Evolutionary conservation across 208 protist species (phyloP).

Genomic region (Crithidia mellificae): DNA sequence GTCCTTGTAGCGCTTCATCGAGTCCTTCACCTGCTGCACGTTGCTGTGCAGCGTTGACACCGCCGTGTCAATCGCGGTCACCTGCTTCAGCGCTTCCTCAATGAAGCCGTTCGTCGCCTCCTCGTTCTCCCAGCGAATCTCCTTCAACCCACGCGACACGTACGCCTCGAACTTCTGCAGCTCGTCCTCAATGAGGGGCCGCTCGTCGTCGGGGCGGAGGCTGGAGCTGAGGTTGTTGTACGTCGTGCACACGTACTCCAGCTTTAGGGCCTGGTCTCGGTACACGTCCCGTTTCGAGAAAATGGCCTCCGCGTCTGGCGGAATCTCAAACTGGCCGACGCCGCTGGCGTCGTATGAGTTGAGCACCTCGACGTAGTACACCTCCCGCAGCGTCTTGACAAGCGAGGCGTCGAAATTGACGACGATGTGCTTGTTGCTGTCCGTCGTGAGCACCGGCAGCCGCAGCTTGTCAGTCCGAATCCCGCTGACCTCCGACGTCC

Average conservation of each 20-base stretch:
- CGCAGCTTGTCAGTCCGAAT: constrained; percentile 95
- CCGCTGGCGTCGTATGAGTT: constrained; percentile 79
- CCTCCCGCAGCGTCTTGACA: constrained; percentile 95
- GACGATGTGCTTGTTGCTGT: constrained; percentile 52
- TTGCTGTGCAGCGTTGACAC: constrained; percentile 91
- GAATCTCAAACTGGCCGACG: constrained; percentile 78
- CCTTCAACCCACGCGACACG: constrained; percentile 65
- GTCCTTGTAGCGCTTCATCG: constrained; percentile 77
- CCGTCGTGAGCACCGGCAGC: constrained; percentile 86
- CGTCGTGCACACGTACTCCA: constrained; percentile 92
- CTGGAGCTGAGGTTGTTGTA: constrained; percentile 94
- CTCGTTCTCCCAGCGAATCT: constrained; percentile 92
- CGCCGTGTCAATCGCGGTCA: constrained; percentile 82
- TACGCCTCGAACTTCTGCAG: constrained; percentile 87
- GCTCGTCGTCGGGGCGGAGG: constrained; percentile 91
- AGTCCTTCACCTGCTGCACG: constrained; percentile 80
- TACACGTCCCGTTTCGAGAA: constrained; percentile 92
- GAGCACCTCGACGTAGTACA: constrained; percentile 95
- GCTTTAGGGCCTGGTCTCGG: constrained; percentile 90
- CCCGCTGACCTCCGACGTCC: constrained; percentile 87
- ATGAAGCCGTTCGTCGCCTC: constrained; percentile 91
- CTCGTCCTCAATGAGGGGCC: constrained; percentile 89
- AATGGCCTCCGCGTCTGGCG: constrained; percentile 80
- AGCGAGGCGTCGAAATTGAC: constrained; percentile 98
- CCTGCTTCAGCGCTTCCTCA: constrained; percentile 75